Evolutionary conservation across 768 basidiomycete genomes (phyloP), one percentile per base, ranked within the genome.

Genomic region (Kwoniella shandongensis): DNA sequence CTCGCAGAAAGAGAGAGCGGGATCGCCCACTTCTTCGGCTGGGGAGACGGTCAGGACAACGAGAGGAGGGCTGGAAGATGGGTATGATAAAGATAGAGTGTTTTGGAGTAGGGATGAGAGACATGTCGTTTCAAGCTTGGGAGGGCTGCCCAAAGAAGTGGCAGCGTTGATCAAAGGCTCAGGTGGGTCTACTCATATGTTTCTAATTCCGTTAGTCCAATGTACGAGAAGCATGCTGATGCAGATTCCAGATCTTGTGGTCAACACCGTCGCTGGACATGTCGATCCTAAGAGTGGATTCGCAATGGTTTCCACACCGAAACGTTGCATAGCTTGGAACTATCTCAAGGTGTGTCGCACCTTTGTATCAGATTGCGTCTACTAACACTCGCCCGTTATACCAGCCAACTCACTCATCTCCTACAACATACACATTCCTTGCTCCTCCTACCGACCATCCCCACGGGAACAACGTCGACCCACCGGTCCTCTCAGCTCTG

Each of bases 391-490:
- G n/a, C n/a, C n/a, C n/a, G n/a, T n/a, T n/a, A n/a, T n/a, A n/a
- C n/a, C 55, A 76, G 74, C 67, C 69, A 4, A 62, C 67, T 17
- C 49, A 67, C 17, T 69, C 73, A 15, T 62, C 66, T 0, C 62
- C 73, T 0, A 76, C 75, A 11, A 69, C 65, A 29, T 78, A 77
- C 55, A 48, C 61, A 45, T 77, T 78, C 53, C 73, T 72, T 2
- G 58, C 71, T 7, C 75, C 75, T 8, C 44, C 67, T 0, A 47
- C 56, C 2, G 53, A 59, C 0, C 44, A 62, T n/a, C 32, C 50
- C 46, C 11, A 20, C 15, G 20, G 18, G 22, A 20, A 12, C 26
- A 10, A 63, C 61, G 11, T 55, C 62, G 10, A 66, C 60, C 63
- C 73, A 0, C 75, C 75, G 1, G 65, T 73, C 15, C 57, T 75